Base-by-base conservation (phyloP, 2,329 filamentous ascomycete genomes). In the Phialophora chinensis region DNA sequence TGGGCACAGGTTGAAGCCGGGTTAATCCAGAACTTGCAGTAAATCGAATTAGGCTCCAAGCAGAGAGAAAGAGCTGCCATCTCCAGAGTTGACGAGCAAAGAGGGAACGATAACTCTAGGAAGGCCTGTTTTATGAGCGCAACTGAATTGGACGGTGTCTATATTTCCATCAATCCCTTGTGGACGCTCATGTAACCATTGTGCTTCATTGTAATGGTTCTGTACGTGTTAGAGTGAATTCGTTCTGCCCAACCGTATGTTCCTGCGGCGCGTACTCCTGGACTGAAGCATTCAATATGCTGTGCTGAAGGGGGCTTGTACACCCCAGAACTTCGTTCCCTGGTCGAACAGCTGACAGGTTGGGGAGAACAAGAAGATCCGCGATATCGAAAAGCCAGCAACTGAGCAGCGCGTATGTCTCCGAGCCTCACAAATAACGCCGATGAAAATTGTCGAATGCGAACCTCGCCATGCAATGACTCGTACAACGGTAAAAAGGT, bases 1-100 rank as follows among this genome's bases (percentile, higher is more conserved):
- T 73, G 72, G 72, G 71, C 59, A n/a, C 66, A 72, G 57, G 52
- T 72, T 20, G 69, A 73, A 56, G 68, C 60, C 35, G 72, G 71
- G 1, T 61, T 73, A 23, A 65, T 65, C 38, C 60, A 66, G 62
- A 66, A 66, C 20, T 20, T 66, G 35, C 55, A 64, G 38, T 69
- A 55, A 17, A 55, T 35, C 29, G 10, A 20, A 27, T 42, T 25
- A 12, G 23, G 14, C n/a, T 35, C 55, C 35, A 47, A 10, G 31
- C n/a, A 38, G n/a, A 25, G 55, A 47, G 4, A 55, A 6, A 8
- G 12, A 52, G 12, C 49, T 3, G 38, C 38, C 38, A 8, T 44
- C 2, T 44, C 17, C 17, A 44, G 6, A n/a, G 2, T 35, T 12
- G 14, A n/a, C 17, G 17, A n/a, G 38, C 14, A 44, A 2, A 44